Evolutionary conservation across 1,139 yeast genomes (phyloP), one percentile per base, ranked within the genome.

Genomic region (Taphrina pruni): DNA sequence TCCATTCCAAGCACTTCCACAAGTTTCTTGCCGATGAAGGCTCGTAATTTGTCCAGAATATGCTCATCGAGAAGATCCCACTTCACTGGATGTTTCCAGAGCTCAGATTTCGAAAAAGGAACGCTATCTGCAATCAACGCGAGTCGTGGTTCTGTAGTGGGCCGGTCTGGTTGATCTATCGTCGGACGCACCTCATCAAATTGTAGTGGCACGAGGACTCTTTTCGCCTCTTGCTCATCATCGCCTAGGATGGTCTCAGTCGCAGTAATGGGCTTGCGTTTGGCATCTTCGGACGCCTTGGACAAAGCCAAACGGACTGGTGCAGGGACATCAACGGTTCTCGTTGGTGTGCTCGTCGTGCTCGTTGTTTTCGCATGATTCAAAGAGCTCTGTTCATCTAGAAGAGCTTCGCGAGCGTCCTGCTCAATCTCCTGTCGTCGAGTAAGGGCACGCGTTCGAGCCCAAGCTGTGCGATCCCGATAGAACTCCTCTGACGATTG

Each of bases 1-100:
- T 77, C 77, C 32, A 77, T 75, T 11, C 81, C 81, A 5, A 78
- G 73, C 57, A 73, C 76, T 60, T 78, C 81, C 35, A 77, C 72
- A 38, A 79, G 74, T 51, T 75, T 76, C 51, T 72, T 71, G 32
- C 74, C 73, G 12, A 77, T 75, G 51, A 76, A 74, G n/a, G 77
- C 76, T 32, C 72, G 70, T 17, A 78, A 48, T 38, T 66, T 62
- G 45, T 75, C 75, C 43, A 77, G 54, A 50, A 73, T 69, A 21
- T 65, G 70, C 11, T 74, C 75, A 52, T 72, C 73, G 38, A 78
- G 72, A 9, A 60, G 58, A n/a, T 72, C 74, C 80, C 80, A 78
- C 26, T 73, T 70, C 51, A 78, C 73, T 3, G 71, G 55, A 72
- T 73, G 73, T 0, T 64, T 71, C 71, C 74, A 75, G 38, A 78